Conservation (phyloP, 2,329 filamentous ascomycete species). For the Ciborinia camelliae region DNA sequence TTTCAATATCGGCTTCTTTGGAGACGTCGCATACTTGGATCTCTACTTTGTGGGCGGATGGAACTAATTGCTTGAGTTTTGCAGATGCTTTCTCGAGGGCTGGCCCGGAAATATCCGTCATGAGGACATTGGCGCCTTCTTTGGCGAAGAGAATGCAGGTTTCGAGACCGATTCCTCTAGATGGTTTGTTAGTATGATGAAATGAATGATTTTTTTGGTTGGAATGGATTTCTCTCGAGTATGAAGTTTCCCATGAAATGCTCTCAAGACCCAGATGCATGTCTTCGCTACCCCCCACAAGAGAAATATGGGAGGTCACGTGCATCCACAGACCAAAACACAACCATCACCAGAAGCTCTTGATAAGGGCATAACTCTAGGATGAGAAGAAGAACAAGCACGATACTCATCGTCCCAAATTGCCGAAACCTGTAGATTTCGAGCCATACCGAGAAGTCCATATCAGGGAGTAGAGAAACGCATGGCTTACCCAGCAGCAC, state of each 20-base stretch:
- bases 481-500: constrained; percentile 60
- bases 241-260: background rate
- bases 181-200: background rate
- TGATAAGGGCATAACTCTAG: background rate
- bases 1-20: constrained; percentile 62
- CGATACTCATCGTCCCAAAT: background rate
- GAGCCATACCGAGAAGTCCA: background rate
- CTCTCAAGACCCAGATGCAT: background rate
- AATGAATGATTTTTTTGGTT: background rate
- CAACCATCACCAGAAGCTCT: too few species aligned
- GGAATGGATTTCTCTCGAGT: background rate
- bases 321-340: background rate
- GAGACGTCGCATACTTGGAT: constrained; percentile 59
- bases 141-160: constrained; percentile 69
- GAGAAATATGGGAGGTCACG: constrained; percentile 1
- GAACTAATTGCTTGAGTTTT: constrained; percentile 58
- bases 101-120: constrained; percentile 65
- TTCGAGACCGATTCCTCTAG: constrained; percentile 70
- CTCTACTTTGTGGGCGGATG: constrained; percentile 49
- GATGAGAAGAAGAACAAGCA: too few species aligned
- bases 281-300: background rate
- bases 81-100: constrained; percentile 59
- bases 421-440: too few species aligned
- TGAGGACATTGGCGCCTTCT: constrained; percentile 67
- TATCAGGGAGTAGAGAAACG: background rate